Evolutionary conservation across 2,329 filamentous ascomycete genomes (phyloP).

Genomic region (Penicillium janthinellum): DNA sequence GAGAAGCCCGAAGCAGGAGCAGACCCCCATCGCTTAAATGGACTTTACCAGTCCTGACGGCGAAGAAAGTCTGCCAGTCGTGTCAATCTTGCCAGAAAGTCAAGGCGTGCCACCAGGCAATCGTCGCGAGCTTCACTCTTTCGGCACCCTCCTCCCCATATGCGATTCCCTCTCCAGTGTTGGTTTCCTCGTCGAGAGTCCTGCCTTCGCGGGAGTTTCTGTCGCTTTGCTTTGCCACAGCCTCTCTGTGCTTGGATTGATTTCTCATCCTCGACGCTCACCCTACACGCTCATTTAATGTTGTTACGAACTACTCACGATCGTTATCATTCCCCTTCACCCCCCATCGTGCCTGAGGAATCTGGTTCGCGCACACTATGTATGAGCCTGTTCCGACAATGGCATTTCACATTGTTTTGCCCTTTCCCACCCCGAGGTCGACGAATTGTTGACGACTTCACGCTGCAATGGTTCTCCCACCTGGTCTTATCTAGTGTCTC

Average conservation of each 20-base stretch:
- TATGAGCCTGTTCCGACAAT: neutral
- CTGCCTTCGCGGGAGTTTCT: constrained; percentile 9
- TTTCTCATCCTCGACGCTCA: constrained; percentile 1
- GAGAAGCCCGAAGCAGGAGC: constrained; percentile 33
- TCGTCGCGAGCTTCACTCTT: neutral
- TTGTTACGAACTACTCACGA: constrained; percentile 26
- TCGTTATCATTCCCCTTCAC: constrained; percentile 18
- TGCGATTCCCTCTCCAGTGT: constrained; percentile 8
- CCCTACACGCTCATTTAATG: constrained; percentile 23
- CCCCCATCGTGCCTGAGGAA: neutral
- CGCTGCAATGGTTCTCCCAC: constrained; percentile 10
- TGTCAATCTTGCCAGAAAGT: neutral
- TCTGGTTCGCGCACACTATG: neutral
- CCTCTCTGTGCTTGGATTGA: constrained; percentile 1
- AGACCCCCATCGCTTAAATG: constrained; percentile 22
- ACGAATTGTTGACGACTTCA: constrained; percentile 19
- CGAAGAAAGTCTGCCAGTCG: neutral
- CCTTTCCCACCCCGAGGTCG: neutral
- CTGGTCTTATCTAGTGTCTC: constrained; percentile 4
- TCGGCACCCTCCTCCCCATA: constrained; percentile 9
- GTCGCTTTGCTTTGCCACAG: constrained; percentile 10
- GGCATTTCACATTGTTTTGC: neutral
- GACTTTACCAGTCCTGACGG: neutral
- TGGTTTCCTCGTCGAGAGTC: constrained; percentile 15
- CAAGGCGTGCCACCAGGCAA: neutral